Base-by-base conservation (phyloP, 1,284 basidiomycete genomes). In the Heterobasidion annosum region DNA sequence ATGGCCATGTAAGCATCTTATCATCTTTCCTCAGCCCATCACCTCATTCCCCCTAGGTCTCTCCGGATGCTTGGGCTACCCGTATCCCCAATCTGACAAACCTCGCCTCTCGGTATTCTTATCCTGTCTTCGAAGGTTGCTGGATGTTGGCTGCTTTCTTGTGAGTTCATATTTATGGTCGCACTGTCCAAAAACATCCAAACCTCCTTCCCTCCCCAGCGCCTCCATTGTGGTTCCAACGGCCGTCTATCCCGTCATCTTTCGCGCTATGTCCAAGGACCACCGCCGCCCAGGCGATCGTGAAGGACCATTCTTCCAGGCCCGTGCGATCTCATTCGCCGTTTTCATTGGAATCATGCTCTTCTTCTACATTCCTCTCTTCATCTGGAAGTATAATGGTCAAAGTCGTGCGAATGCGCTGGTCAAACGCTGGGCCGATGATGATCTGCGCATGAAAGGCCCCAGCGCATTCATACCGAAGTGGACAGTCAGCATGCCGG, bases 351-450 rank as follows among this genome's bases (percentile, higher is more conserved):
- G 64, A 9, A 61, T 71, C 10, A 57, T 73, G 53, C 40, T 75
- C 34, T 42, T 79, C 52, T 72, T 79, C 61, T 67, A 68, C 51
- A 40, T 66, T 1, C 81, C 81, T 2, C 64, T 80, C 48, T 51
- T 71, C 47, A 53, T 73, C 25, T 82, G 79, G 79, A 82, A 82
- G 60, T 67, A 63, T 19, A 60, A 70, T 42, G 81, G 81, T 34
- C 73, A 70, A 58, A 62, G 62, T 25, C 68, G 71, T 34, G 69
- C 78, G 37, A 72, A 64, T 57, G 60, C 56, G 55, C 61, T 80
- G 64, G 62, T 73, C 2, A 60, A 64, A 25, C 65, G 67, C 49
- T 82, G 80, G 75, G 70, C 68, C 52, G 67, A 63, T 34, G 66
- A 70, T 54, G 80, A 81, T 59, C 61, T 65, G 4, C 67, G 67